Percentiles rank a stretch among this genome's conserved stretches.
phyloP scores from a whole-genome alignment of 2,329 filamentous ascomycete genomes.

The Fusarium goolgardi region DNA sequence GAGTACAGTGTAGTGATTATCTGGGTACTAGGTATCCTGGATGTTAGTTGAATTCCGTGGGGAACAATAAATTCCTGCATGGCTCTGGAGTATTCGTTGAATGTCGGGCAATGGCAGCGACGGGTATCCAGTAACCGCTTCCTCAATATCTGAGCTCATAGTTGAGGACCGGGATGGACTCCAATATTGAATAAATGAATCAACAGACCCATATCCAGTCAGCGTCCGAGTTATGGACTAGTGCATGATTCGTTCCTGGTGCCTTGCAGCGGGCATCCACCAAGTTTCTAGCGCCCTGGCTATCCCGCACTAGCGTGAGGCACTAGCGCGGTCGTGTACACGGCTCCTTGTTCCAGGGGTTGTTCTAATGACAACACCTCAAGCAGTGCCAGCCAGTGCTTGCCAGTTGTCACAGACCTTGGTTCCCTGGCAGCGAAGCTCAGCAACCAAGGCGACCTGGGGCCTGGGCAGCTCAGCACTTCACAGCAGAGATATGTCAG shows the following conservation, averaged over 20 bases:
- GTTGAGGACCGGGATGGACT: neutral
- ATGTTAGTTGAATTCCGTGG: neutral
- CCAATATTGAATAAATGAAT: conserved; percentile 18
- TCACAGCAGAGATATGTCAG: neutral
- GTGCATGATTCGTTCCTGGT: conserved; percentile 38
- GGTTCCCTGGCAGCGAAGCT: neutral
- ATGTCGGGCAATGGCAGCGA: neutral
- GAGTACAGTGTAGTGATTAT: neutral
- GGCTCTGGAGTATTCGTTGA: conserved; percentile 1
- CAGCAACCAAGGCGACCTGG: neutral
- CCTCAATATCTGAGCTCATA: neutral
- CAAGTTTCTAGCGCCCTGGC: conserved; percentile 32
- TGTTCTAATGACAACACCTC: conserved; percentile 23
- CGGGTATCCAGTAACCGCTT: neutral
- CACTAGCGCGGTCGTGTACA: conserved; percentile 22
- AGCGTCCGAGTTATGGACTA: conserved; percentile 7
- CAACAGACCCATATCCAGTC: neutral
- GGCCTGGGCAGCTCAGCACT: conserved; percentile 23
- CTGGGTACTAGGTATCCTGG: neutral
- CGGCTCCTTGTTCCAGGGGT: conserved; percentile 26
- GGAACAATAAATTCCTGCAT: neutral
- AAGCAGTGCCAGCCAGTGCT: conserved; percentile 20
- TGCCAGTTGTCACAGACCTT: conserved; percentile 18
- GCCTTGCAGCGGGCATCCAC: conserved; percentile 35
- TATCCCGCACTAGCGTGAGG: conserved; percentile 22